phyloP scores from a whole-genome alignment of 352 stramenopile species.

The Pelagophyceae sp. region DNA sequence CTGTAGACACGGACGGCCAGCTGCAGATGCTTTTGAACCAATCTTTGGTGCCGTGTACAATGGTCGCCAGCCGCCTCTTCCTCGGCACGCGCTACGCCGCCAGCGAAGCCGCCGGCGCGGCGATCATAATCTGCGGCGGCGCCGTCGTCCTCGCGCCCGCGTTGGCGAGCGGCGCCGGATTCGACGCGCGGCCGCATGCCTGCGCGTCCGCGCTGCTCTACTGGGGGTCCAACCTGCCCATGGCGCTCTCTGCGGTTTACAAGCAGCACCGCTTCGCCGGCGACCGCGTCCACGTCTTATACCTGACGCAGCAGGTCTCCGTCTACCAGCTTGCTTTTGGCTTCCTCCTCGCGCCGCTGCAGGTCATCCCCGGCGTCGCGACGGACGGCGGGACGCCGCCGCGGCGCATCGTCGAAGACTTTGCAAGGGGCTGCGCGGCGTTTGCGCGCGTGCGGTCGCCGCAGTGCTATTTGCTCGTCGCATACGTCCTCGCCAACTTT shows the following conservation, averaged over 20 bases:
- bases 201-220: slow-evolving; percentile 24
- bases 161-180: no score
- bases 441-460: not conserved
- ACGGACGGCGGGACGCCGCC: slow-evolving; percentile 18
- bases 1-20: slow-evolving; percentile 28
- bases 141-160: slow-evolving; percentile 19
- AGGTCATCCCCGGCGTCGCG: slow-evolving; percentile 24
- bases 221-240: slow-evolving; percentile 26
- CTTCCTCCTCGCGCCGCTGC: slow-evolving; percentile 21
- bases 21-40: slow-evolving; percentile 34
- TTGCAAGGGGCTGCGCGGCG: no score
- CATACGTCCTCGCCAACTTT: slow-evolving; percentile 29
- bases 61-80: slow-evolving; percentile 26
- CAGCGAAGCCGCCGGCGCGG: slow-evolving; percentile 21
- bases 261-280: slow-evolving; percentile 30
- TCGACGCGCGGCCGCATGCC: not conserved
- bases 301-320: slow-evolving; percentile 32
- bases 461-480: slow-evolving; percentile 23
- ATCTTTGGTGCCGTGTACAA: slow-evolving; percentile 29
- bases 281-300: slow-evolving; percentile 28
- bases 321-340: slow-evolving; percentile 31
- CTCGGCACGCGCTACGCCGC: slow-evolving; percentile 19
- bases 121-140: slow-evolving; percentile 25
- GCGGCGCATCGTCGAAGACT: not conserved
- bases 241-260: slow-evolving; percentile 29